Base-by-base conservation (phyloP, 2,329 filamentous ascomycete species). In the Acrocalymma vagum region DNA sequence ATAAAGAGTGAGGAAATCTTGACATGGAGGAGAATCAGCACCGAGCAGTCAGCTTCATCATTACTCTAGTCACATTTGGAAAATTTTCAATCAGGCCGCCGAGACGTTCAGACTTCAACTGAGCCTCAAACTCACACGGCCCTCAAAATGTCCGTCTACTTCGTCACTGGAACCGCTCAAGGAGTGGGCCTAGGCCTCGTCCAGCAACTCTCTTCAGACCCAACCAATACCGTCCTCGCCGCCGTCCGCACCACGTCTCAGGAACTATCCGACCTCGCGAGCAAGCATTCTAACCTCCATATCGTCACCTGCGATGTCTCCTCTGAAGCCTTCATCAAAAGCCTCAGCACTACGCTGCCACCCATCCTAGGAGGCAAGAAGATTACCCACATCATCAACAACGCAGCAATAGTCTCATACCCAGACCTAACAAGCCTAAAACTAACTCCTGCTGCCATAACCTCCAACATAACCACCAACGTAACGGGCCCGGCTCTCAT, bases 401-500 rank as follows among this genome's bases (percentile, higher is more conserved):
- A 45, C 13, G 45, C 45, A 3, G 45, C 22, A 5, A 26, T 49
- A 1, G 10, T 42, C 4, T 23, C 24, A 10, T 25, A 26, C 11
- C 26, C 26, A 3, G 37, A 41, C 10, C 14, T 14, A 5, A 27
- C 29, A 25, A 22, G 26, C 4, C 33, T 43, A 1, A 20, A 18
- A n/a, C 25, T 45, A 14, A 40, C 37, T 9, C 10, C 32, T n/a
- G 26, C 14, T 14, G 29, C 32, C 6, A 27, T 50, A 9, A 32
- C 14, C 7, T 33, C 28, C 15, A 40, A 39, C 22, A 33, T 73
- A 51, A 60, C 64, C 20, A 65, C 63, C 13, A 75, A 75, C 37
- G 53, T 65, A 5, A 70, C 73, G 31, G 71, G 70, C 1, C 58
- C 65, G 3, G 45, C 73, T 15, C 67, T 69, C 30, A 51, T 71